Conservation (phyloP, 805 yeast species). For the Cyberlindnera xylosilytica region DNA sequence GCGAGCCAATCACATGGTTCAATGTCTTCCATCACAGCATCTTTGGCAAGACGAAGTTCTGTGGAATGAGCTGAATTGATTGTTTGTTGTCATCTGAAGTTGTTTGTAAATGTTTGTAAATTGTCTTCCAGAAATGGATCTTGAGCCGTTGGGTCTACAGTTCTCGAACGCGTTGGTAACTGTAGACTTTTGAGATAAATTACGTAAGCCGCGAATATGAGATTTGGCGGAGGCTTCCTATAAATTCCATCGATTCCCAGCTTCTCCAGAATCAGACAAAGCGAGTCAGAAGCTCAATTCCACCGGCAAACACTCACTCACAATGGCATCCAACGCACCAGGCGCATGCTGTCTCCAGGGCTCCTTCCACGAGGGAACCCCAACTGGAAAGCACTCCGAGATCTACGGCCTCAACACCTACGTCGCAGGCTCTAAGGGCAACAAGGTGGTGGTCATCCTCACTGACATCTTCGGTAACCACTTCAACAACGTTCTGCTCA, state of each 20-base stretch:
- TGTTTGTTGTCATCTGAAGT: not conserved
- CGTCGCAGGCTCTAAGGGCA: constrained; percentile 39
- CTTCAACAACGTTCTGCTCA: constrained; percentile 52
- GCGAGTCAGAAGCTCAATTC: not conserved
- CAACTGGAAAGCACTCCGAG: constrained; percentile 41
- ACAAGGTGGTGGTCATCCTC: constrained; percentile 52
- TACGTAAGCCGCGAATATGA: too few species aligned
- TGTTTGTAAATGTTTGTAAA: too few species aligned
- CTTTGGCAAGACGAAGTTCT: constrained; percentile 42
- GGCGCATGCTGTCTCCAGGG: constrained; percentile 19
- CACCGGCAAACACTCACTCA: too few species aligned
- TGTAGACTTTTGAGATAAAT: too few species aligned
- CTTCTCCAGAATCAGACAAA: not conserved
- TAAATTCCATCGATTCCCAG: too few species aligned
- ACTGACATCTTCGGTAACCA: constrained; percentile 70
- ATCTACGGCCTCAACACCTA: constrained; percentile 45
- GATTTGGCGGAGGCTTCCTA: too few species aligned
- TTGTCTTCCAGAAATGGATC: too few species aligned
- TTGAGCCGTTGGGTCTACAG: too few species aligned
- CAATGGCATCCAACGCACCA: constrained; percentile 52
- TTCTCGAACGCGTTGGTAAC: too few species aligned
- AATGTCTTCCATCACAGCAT: constrained; percentile 48
- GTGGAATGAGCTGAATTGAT: constrained; percentile 18
- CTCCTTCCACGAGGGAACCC: constrained; percentile 37
- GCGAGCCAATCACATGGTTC: constrained; percentile 51